phyloP scores from a whole-genome alignment of 2,329 filamentous ascomycete genomes.

The Apiospora sp. region DNA sequence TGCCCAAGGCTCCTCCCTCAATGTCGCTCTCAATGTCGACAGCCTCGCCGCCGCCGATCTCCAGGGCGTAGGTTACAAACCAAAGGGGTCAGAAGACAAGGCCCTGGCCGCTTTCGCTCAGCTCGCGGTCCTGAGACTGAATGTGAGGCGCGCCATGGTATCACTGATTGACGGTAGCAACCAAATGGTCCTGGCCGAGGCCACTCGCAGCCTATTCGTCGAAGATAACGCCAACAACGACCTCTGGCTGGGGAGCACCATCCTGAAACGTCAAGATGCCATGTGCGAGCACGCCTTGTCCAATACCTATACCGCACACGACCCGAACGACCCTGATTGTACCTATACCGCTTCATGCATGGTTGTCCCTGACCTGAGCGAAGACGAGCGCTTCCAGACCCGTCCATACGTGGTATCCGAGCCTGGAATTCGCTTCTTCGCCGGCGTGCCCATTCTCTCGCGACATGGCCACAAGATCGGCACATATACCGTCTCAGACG shows the following conservation, averaged over 20 bases:
- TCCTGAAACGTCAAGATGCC: slow-evolving; percentile 42
- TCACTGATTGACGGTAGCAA: slow-evolving; percentile 46
- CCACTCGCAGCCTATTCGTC: slow-evolving; percentile 52
- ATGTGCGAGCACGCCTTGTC: slow-evolving; percentile 43
- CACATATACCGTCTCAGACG: slow-evolving; percentile 66
- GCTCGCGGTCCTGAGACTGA: slow-evolving; percentile 50
- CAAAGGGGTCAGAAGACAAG: slow-evolving; percentile 16
- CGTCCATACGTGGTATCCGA: slow-evolving; percentile 44
- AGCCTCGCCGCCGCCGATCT: slow-evolving; percentile 39
- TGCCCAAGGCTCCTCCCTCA: slow-evolving; percentile 43
- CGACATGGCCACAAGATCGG: slow-evolving; percentile 64
- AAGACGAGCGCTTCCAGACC: slow-evolving; percentile 43
- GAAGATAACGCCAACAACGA: slow-evolving; percentile 40
- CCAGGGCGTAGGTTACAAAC: slow-evolving; percentile 38
- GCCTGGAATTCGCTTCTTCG: slow-evolving; percentile 47
- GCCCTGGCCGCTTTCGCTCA: slow-evolving; percentile 56
- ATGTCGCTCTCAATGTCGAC: slow-evolving; percentile 43
- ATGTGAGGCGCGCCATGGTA: slow-evolving; percentile 19
- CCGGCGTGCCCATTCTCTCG: slow-evolving; percentile 65
- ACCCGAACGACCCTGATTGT: slow-evolving; percentile 32
- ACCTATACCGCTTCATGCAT: slow-evolving; percentile 35
- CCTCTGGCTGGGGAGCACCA: slow-evolving; percentile 45
- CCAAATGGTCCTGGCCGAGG: slow-evolving; percentile 61
- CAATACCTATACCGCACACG: slow-evolving; percentile 36
- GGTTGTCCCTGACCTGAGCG: slow-evolving; percentile 41